Base-by-base conservation (phyloP, 2,329 filamentous ascomycete species). In the Pseudogymnoascus sp. region DNA sequence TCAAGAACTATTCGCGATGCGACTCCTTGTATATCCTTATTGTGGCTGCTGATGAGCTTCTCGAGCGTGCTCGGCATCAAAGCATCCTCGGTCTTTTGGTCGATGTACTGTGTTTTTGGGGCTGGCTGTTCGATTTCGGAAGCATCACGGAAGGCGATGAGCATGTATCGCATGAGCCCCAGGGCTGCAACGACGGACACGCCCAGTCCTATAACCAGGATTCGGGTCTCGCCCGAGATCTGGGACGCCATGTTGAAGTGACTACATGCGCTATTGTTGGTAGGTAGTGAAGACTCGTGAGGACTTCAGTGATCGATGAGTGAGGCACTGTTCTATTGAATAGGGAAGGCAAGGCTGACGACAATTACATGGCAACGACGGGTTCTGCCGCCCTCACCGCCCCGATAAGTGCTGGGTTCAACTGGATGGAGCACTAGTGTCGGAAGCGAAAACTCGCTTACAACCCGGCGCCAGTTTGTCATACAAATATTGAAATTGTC, bases 81-180 rank as follows among this genome's bases (percentile, higher is more conserved):
- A 1, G 88, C 83, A 71, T 91, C 88, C 70, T 92, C 89, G 1
- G 88, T 90, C 23, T 89, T 85, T 73, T 91, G 87, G 12, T 86
- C 89, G 67, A 91, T 89, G 72, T 90, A 89, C 68, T 88, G 84
- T 60, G 88, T 84, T 72, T 88, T 87, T 37, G 85, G 85, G 65
- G 86, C 83, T 38, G 78, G 72, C 37, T 84, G 82, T 65, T 84
- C 85, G 70, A 95, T 84, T 73, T 87, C 82, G 67, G 88, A 88
- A 62, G 87, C 80, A 69, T 85, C 79, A 67, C 86, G 82, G 68
- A 88, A 84, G 62, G 82, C 76, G 64, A 78, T 77, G 50, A 93
- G 83, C 62, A 84, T 79, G 38, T 79, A 74, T 66, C 81, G 80
- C 74, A 90, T 84, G 61, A 80, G 78, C 64, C 80, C 78, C 63